Evolutionary conservation across 129 eudicot genomes (phyloP), one percentile per base, ranked within the genome.

Genomic region (Flaveria brownii): DNA sequence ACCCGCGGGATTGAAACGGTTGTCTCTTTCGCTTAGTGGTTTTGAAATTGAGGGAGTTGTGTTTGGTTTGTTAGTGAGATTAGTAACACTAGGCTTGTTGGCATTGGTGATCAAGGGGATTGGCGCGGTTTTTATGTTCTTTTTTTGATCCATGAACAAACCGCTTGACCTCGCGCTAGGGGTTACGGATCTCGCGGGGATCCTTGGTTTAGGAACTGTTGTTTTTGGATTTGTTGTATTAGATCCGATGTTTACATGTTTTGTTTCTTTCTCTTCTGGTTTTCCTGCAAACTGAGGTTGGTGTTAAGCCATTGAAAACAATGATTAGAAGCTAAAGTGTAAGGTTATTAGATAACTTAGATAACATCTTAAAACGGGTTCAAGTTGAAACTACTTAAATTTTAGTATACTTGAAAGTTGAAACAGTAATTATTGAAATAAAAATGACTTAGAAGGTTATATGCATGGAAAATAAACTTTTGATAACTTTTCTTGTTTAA

Each of bases 221-320:
- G 87, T 78, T 80, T 78, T 83, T 11, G 79, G 41, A 64, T 79
- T 84, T 76, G 62, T 68, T 50, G 49, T 46, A 28, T 67, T 64
- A 5, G 22, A 50, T 26, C 69, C 72, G 18, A 15, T 77, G 41
- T 20, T 45, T 75, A 36, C 52, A 30, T 50, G 33, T 62, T 79
- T 78, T 73, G 77, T 70, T 66, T 68, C 71, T 7, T 77, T 77
- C 62, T 71, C 87, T 73, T 74, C 89, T 70, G 78, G 36, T 46
- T 84, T 83, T 66, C 83, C 93, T 86, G 96, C 89, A 88, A 90
- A 90, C 96, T 88, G 85, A 13, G 28, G 73, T 74, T 71, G 33
- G 71, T 64, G 9, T 66, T 23, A 73, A 50, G 16, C 45, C 20
- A 59, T 33, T 33, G 4, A 1, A 16, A 55, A 5, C 36, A 3